These are phyloP conservation scores for Coix lacrymajobi DNA, from an alignment of 176 grass and related monocot genomes.

Conservation along the genomic window DNA sequence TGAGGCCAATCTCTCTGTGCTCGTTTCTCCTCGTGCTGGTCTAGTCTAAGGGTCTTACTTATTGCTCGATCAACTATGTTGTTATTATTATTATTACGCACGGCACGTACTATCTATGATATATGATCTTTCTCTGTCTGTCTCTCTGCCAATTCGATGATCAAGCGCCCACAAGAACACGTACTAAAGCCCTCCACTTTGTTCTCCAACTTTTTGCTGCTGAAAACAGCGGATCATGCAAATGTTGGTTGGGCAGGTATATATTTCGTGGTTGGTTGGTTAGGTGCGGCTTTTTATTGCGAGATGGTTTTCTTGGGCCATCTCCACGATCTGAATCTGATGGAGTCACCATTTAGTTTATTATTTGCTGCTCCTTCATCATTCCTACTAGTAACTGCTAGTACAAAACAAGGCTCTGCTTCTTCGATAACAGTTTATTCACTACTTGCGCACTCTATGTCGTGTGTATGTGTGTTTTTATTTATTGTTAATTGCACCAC, in stretches of 20 bases:
- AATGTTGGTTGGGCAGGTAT: not conserved
- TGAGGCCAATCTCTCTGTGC: not conserved
- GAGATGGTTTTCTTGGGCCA: conserved; percentile 2
- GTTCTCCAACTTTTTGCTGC: not conserved
- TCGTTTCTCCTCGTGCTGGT: not conserved
- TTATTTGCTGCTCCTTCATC: not conserved
- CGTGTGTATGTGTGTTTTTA: too few relatives aligned
- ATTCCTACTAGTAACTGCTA: not conserved
- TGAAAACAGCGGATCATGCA: not conserved
- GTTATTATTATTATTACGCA: not conserved
- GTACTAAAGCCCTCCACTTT: conserved; percentile 28
- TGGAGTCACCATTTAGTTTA: not conserved
- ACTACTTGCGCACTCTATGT: not conserved
- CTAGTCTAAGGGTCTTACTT: not conserved
- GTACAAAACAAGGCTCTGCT: conserved; percentile 7
- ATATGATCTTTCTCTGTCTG: not conserved
- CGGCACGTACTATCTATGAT: not conserved
- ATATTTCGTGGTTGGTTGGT: conserved; percentile 25
- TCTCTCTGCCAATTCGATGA: not conserved
- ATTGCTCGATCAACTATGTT: not conserved
- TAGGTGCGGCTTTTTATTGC: conserved; percentile 8
- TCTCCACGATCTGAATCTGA: not conserved
- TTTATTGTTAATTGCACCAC: too few relatives aligned
- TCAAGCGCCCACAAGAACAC: conserved; percentile 48
- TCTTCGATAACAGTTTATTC: not conserved